Conservation (phyloP, 345 rosid species). For the Salix brachista region DNA sequence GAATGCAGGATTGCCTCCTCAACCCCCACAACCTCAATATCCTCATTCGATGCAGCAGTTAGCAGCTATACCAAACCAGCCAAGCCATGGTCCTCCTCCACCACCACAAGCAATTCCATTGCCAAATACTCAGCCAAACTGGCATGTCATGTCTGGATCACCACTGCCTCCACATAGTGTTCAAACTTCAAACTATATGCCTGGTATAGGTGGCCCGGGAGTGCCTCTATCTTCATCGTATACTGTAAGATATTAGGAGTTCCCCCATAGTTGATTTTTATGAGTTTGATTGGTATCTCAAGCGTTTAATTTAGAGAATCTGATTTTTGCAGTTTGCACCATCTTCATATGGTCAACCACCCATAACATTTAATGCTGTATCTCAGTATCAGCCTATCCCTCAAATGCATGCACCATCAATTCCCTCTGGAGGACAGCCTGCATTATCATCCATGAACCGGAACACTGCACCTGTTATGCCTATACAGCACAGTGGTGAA, state of each 20-base stretch:
- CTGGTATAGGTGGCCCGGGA: conserved; percentile 57
- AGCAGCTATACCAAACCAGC: conserved; percentile 60
- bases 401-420: conserved; percentile 44
- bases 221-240: conserved; percentile 54
- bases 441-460: conserved; percentile 39
- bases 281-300: conserved; percentile 13
- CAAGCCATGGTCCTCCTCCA: conserved; percentile 48
- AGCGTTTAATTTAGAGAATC: conserved; percentile 12
- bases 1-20: conserved; percentile 68
- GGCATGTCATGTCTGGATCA: conserved; percentile 46
- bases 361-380: conserved; percentile 32
- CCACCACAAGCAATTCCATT: conserved; percentile 46
- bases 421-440: conserved; percentile 51
- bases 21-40: conserved; percentile 58
- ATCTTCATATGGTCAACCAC: conserved; percentile 49
- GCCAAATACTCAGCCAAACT: conserved; percentile 49
- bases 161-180: conserved; percentile 46
- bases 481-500: conserved; percentile 41
- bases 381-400: conserved; percentile 50
- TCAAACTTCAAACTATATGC: conserved; percentile 44
- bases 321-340: conserved; percentile 54
- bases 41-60: conserved; percentile 59
- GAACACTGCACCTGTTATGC: conserved; percentile 32
- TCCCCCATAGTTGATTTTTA: conserved; percentile 6
- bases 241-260: conserved; percentile 47